Percentiles rank a stretch among this genome's conserved stretches.
These are phyloP conservation scores for Triticum timopheevii DNA, from an alignment of 176 grass and related monocot species.

Conservation along the genomic window DNA sequence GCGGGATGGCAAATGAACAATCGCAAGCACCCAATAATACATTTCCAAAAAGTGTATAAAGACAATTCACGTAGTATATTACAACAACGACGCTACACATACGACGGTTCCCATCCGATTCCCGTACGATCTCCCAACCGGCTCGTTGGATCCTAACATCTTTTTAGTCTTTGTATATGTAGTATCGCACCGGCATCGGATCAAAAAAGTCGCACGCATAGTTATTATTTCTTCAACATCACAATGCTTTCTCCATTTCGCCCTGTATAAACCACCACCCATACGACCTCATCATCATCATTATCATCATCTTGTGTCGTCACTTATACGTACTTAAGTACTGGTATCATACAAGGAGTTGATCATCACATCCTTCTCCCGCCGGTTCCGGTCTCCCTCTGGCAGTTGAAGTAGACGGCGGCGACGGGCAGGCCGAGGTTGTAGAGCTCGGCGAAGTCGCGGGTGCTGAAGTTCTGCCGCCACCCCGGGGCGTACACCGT, in stretches of 20 bases:
- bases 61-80: not conserved
- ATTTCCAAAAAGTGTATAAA: not conserved
- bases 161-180: no score
- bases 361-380: constrained; percentile 67
- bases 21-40: not conserved
- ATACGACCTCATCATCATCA: not conserved
- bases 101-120: no score
- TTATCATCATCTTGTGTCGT: not conserved
- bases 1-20: not conserved
- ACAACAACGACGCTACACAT: no score
- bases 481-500: constrained; percentile 68
- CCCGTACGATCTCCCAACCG: no score
- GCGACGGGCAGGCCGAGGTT: constrained; percentile 78
- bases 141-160: no score
- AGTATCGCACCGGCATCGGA: no score
- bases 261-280: not conserved
- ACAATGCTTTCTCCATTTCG: constrained; percentile 15
- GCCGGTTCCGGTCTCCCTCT: constrained; percentile 70
- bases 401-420: constrained; percentile 91
- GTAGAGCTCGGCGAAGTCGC: constrained; percentile 91
- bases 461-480: constrained; percentile 76
- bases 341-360: not conserved
- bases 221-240: not conserved
- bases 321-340: not conserved
- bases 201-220: no score